Base-by-base conservation (phyloP, 441 rosid genomes). In the Gossypium trilobum region DNA sequence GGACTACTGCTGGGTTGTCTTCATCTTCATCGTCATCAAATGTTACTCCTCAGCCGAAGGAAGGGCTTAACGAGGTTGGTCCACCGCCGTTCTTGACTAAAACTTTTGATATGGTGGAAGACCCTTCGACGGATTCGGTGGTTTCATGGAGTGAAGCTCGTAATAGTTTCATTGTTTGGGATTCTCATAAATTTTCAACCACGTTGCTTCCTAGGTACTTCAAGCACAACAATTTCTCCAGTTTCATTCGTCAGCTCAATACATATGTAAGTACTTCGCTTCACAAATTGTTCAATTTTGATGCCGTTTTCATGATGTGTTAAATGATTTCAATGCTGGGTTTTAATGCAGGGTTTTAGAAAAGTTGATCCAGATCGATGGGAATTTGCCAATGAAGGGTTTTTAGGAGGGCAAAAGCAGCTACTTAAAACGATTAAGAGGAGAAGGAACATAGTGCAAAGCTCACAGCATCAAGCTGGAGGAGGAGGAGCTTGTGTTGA, bases 361-460 rank as follows among this genome's bases (percentile, higher is more conserved):
- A 93, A 91, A 81, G 82, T 93, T 27, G 93, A 93, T 84, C 91
- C 97, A 8, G 97, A 93, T 57, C 76, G 86, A 39, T 93, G 97
- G 96, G 97, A 91, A 78, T 93, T 93, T 50, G 95, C 96, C 1
- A 90, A 87, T 27, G 98, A 91, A 82, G 92, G 94, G 51, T 93
- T 93, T 79, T 71, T 86, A 56, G 87, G 91, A 56, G 98, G 97
- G 3, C 89, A 90, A 72, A 89, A 81, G 82, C 92, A 90, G 60
- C 86, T 93, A n/a, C 48, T 91, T 62, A 91, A 89, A 84, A 83
- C 74, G 51, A 91, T 93, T 46, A 91, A 83, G 86, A 85, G 98
- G 81, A 82, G 93, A 77, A 76, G 96, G 64, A 77, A 89, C 65
- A 63, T 85, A 8, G 8, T 75, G 2, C 90, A 82, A 64, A 70